Evolutionary conservation across 129 eudicot species (phyloP).

Genomic region (Helichrysum umbraculigerum): DNA sequence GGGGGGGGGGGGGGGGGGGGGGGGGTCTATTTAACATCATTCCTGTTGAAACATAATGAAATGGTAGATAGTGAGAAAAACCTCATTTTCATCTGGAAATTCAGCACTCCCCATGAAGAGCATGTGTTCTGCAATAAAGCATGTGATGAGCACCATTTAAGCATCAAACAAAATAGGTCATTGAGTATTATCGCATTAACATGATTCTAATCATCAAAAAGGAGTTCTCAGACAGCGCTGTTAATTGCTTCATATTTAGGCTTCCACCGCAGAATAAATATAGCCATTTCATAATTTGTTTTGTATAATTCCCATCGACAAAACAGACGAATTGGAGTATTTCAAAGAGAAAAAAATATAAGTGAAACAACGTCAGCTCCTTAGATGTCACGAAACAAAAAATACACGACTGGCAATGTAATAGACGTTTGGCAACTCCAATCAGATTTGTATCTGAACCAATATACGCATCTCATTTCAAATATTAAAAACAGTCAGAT

Average conservation of each 20-base stretch:
- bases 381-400: conserved; percentile 7
- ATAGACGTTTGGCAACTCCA: not conserved
- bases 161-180: conserved; percentile 25
- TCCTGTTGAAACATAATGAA: not conserved
- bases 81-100: conserved; percentile 99
- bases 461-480: not conserved
- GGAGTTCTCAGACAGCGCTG: conserved; percentile 6
- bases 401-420: conserved; percentile 3
- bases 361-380: not conserved
- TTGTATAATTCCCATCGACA: not conserved
- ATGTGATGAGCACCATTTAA: conserved; percentile 12
- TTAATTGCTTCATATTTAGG: conserved; percentile 16
- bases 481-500: not conserved
- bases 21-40: conserved; percentile 11
- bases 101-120: conserved; percentile 97
- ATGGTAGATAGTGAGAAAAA: conserved; percentile 34
- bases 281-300: not conserved
- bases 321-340: not conserved
- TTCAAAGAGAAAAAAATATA: too few species aligned
- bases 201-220: not conserved
- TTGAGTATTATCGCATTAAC: conserved; percentile 5
- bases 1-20: too few species aligned
- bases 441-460: not conserved
- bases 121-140: conserved; percentile 86
- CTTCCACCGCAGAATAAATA: conserved; percentile 22